Evolutionary conservation across 2,329 filamentous ascomycete genomes (phyloP), one percentile per base, ranked within the genome.

Genomic region (Fusarium pseudoanthophilum): DNA sequence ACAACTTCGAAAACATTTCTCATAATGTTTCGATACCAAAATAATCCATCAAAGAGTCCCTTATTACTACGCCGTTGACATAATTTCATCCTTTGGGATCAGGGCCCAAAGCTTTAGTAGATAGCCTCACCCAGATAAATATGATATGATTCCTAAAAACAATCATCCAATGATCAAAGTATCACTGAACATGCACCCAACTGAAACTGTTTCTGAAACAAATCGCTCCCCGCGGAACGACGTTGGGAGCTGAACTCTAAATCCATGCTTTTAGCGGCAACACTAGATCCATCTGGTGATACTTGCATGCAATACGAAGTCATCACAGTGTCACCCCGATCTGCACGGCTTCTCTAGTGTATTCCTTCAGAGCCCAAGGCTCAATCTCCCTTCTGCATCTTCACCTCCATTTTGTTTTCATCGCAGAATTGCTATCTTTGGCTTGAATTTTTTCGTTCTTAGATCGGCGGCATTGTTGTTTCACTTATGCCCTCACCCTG

Each of bases 141-240:
- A 52, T 39, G 21, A 32, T 37, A 14, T n/a, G 11, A 36, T 49
- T 49, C 4, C 13, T 24, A n/a, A n/a, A 39, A 30, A 52, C 32
- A 39, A 36, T 32, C 30, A 58, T 39, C 42, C 56, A 51, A 43
- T n/a, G 15, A 60, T 45, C 21, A 36, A 26, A 43, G 9, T 7
- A 5, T 43, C 11, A 30, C 13, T 4, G 20, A 28, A 13, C 20
- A 57, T 40, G 24, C 11, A 28, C 15, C 24, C n/a, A 20, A 21
- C 37, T 49, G 60, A 60, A 64, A 64, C 60, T 42, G 28, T 34
- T 60, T 36, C 30, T 51, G 55, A 51, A 51, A 60, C 61, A 37
- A 36, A 42, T 36, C 30, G 30, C 16, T 28, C 8, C 37, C 32
- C 39, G n/a, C 28, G 42, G 49, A 53, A 42, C 24, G 42, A 56